These are phyloP conservation scores for Cynara cardunculus DNA, from an alignment of 129 eudicot species.

Conservation along the genomic window DNA sequence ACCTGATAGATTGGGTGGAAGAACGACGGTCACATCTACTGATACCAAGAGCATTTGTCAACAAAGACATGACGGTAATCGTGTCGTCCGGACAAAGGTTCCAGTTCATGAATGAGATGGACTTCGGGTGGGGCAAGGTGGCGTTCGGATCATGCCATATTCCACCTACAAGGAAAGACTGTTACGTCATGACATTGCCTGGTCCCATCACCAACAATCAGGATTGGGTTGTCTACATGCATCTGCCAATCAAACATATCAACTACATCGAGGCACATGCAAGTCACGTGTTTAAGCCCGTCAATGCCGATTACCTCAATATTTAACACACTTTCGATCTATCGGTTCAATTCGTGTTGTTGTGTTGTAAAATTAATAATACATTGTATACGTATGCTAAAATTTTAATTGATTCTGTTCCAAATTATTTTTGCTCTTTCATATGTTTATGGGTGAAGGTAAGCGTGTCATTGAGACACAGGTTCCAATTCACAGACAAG, in stretches of 20 bases:
- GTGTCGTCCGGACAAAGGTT: slow-evolving; percentile 52
- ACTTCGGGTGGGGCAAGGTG: slow-evolving; percentile 67
- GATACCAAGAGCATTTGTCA: slow-evolving; percentile 34
- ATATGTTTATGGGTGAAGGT: slow-evolving; percentile 10
- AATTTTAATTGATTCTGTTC: too few species aligned
- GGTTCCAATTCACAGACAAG: slow-evolving; percentile 28
- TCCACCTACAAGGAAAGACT: slow-evolving; percentile 40
- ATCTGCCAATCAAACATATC: slow-evolving; percentile 31
- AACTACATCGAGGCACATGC: slow-evolving; percentile 44
- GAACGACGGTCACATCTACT: slow-evolving; percentile 41
- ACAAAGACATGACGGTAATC: slow-evolving; percentile 30
- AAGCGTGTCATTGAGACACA: slow-evolving; percentile 48
- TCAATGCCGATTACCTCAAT: slow-evolving; percentile 30
- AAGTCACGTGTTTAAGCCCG: slow-evolving; percentile 37
- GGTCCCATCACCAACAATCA: slow-evolving; percentile 41
- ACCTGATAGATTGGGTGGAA: slow-evolving; percentile 60
- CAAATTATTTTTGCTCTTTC: too few species aligned
- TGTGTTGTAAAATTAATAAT: not conserved
- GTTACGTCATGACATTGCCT: slow-evolving; percentile 55
- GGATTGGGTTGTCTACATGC: slow-evolving; percentile 74
- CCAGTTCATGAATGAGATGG: slow-evolving; percentile 35
- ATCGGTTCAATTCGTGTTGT: not conserved
- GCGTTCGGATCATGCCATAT: slow-evolving; percentile 57
- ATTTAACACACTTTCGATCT: not conserved
- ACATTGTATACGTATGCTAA: not conserved